Evolutionary conservation across 1,139 yeast species (phyloP).

Genomic region (Debaryomycetaceae sp.): DNA sequence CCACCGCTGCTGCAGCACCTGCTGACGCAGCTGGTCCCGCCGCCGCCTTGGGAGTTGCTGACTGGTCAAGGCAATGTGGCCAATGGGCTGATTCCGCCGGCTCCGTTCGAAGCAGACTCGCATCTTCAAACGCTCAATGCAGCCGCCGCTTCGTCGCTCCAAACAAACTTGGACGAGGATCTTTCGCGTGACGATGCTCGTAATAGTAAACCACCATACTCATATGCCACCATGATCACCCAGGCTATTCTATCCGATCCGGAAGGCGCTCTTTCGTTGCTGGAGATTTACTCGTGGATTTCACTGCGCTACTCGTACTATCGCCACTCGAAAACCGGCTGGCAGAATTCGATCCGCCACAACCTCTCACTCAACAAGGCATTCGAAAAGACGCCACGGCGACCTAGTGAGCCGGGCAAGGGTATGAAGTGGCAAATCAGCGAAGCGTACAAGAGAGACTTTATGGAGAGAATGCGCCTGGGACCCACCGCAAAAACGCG

Average conservation of each 20-base stretch:
- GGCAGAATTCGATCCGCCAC: slow-evolving; percentile 83
- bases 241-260: slow-evolving; percentile 86
- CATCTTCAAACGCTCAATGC: slow-evolving; percentile 26
- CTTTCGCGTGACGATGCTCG: slow-evolving; percentile 82
- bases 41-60: neutral
- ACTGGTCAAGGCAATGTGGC: slow-evolving; percentile 2
- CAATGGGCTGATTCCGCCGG: slow-evolving; percentile 1
- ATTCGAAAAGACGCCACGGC: slow-evolving; percentile 89
- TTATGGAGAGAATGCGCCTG: slow-evolving; percentile 63
- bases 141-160: slow-evolving; percentile 31
- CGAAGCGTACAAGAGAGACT: slow-evolving; percentile 74
- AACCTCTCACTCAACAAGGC: slow-evolving; percentile 75
- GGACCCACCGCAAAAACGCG: slow-evolving; percentile 67
- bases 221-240: slow-evolving; percentile 96
- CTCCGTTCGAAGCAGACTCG: slow-evolving; percentile 47
- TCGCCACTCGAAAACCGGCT: slow-evolving; percentile 85
- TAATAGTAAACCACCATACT: slow-evolving; percentile 92
- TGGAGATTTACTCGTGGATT: slow-evolving; percentile 91
- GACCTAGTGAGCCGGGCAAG: slow-evolving; percentile 94
- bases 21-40: neutral
- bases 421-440: slow-evolving; percentile 99
- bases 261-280: slow-evolving; percentile 79
- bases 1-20: neutral
- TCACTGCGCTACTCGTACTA: slow-evolving; percentile 82
- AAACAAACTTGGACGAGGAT: slow-evolving; percentile 49